These are phyloP conservation scores for Cyclanthera cordifolia DNA, from an alignment of 306 rosid species.

Conservation along the genomic window DNA sequence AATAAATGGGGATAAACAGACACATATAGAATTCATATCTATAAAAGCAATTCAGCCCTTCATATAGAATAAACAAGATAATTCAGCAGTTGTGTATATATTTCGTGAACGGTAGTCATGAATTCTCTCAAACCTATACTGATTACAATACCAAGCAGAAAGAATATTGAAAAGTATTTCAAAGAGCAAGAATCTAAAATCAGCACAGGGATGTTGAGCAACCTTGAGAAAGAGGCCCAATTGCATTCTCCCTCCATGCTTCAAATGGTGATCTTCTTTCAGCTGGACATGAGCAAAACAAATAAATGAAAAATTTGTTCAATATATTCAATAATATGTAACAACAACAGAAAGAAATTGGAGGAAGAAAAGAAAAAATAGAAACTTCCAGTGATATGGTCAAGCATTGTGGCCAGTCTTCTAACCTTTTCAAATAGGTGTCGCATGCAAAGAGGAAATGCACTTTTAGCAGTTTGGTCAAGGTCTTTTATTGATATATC, in stretches of 20 bases:
- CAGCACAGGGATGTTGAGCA: neutral
- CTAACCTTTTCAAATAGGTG: slow-evolving; percentile 87
- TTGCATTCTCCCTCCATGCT: slow-evolving; percentile 98
- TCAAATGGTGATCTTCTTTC: slow-evolving; percentile 94
- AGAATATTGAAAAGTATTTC: neutral
- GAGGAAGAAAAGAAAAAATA: slow-evolving; percentile 11
- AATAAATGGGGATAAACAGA: neutral
- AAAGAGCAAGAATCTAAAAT: neutral
- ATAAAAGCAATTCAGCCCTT: neutral
- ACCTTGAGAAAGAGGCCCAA: slow-evolving; percentile 98
- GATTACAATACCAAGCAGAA: neutral
- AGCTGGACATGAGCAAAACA: slow-evolving; percentile 39
- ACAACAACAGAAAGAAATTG: neutral
- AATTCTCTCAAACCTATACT: neutral
- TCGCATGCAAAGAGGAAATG: slow-evolving; percentile 93
- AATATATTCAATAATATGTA: neutral
- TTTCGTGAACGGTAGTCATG: neutral
- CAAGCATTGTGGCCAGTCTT: slow-evolving; percentile 4
- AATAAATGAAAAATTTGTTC: slow-evolving; percentile 6
- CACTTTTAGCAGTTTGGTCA: slow-evolving; percentile 65
- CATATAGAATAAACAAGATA: neutral
- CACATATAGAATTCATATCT: neutral
- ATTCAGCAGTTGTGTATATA: neutral
- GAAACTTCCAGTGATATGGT: neutral
- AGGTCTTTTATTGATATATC: slow-evolving; percentile 70